Base-by-base conservation (phyloP, 2,329 filamentous ascomycete genomes). In the Ascochyta viciae-villosae region DNA sequence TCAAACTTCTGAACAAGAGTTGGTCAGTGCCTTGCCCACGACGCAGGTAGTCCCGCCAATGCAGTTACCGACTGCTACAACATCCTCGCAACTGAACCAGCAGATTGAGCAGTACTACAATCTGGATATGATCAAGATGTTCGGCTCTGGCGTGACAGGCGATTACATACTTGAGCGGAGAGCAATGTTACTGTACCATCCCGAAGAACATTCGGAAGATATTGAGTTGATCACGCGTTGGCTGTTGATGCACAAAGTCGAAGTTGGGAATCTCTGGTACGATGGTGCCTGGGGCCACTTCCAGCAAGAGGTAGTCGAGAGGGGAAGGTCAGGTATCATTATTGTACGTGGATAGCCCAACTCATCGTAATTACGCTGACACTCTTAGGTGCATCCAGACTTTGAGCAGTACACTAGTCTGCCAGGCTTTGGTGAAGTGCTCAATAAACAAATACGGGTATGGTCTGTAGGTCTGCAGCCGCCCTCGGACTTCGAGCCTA, bases 401-500 rank as follows among this genome's bases (percentile, higher is more conserved):
- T 71, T 75, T 31, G 68, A 68, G 1, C 50, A 50, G 2, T 70
- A 74, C 16, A 70, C 65, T 39, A 55, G 68, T 13, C 62, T 79
- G 0, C 69, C 73, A 6, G 62, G 62, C 1, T 68, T 79, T 22
- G 67, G 74, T 13, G 41, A 69, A 6, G 39, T 76, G 3, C 71
- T 78, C 3, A 55, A 55, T n/a, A 50, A 57, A 10, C 53, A 65
- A 29, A 60, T 71, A 26, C 64, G 67, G 8, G 27, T 78, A 6
- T 78, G 75, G 66, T 73, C 69, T 3, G 55, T 77, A 29, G 75
- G 76, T 2, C 15, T 60, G 53, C 63, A 74, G 66, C 38, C 52
- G 41, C 44, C 49, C 23, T 19, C 53, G 26, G 60, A 66, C 7
- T 60, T 59, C 33, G 63, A 69, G 10, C 26, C 54, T 12, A 55